A percentile compares a stretch with the other conserved stretches of the same genome.
Evolutionary conservation across 768 basidiomycete genomes (phyloP).

Genomic region (Xerocomus spinulosus): DNA sequence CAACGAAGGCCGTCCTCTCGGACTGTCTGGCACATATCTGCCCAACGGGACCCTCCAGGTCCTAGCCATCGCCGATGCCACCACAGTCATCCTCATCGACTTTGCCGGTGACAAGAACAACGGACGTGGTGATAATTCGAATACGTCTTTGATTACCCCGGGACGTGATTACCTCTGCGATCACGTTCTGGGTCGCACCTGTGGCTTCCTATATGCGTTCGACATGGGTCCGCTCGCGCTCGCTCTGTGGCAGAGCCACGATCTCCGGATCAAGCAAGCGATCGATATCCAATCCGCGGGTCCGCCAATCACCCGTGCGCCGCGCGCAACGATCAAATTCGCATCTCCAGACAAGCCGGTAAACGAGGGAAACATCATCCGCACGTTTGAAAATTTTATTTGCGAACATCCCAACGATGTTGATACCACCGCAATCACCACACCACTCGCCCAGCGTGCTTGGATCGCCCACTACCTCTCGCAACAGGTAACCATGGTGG

Average conservation of each 20-base stretch:
- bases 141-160: conserved; percentile 9
- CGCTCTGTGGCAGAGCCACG: conserved; percentile 26
- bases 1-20: conserved; percentile 32
- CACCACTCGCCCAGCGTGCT: conserved; percentile 26
- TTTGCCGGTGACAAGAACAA: conserved; percentile 30
- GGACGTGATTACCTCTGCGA: conserved; percentile 28
- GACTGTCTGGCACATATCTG: conserved; percentile 26
- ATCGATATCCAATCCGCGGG: conserved; percentile 28
- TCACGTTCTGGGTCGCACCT: conserved; percentile 25
- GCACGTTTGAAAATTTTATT: conserved; percentile 6
- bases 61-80: conserved; percentile 27
- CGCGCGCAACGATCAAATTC: conserved; percentile 15
- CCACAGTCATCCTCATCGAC: conserved; percentile 26
- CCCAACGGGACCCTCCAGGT: conserved; percentile 20
- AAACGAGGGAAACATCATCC: conserved; percentile 14
- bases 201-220: conserved; percentile 29
- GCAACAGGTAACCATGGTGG: conserved; percentile 20
- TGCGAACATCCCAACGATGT: conserved; percentile 5
- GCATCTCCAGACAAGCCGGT: conserved; percentile 8
- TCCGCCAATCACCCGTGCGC: conserved; percentile 13
- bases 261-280: conserved; percentile 33
- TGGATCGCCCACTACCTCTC: conserved; percentile 32
- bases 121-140: conserved; percentile 27
- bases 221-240: conserved; percentile 30
- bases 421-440: background rate